phyloP scores from a whole-genome alignment of 2,329 filamentous ascomycete genomes.

The Hypomyces perniciosus region DNA sequence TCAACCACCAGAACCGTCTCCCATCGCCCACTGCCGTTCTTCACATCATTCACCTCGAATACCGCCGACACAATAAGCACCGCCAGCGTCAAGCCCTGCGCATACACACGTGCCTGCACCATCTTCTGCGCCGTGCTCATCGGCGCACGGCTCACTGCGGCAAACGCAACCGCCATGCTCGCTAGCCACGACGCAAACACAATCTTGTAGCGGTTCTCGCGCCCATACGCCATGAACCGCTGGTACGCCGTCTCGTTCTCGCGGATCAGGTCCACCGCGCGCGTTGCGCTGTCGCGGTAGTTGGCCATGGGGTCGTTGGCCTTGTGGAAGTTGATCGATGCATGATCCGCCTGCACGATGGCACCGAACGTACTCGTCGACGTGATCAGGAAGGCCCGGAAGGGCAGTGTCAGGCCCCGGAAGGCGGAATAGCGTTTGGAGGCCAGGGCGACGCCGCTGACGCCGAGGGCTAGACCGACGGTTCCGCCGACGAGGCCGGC shows the following conservation, averaged over 20 bases:
- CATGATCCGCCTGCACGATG: conserved; percentile 82
- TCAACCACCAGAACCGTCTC: conserved; percentile 78
- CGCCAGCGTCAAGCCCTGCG: conserved; percentile 79
- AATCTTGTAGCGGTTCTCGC: conserved; percentile 78
- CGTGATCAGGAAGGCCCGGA: conserved; percentile 84
- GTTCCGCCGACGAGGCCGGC: conserved; percentile 71
- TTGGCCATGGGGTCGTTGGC: conserved; percentile 59
- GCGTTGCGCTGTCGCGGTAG: conserved; percentile 60
- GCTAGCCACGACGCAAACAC: conserved; percentile 78
- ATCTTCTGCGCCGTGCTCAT: conserved; percentile 76
- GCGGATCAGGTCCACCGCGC: conserved; percentile 48
- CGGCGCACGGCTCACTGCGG: conserved; percentile 69
- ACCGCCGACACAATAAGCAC: conserved; percentile 77
- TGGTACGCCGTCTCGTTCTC: conserved; percentile 51
- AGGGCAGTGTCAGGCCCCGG: conserved; percentile 75
- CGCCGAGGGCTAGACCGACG: conserved; percentile 60
- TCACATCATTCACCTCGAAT: conserved; percentile 74
- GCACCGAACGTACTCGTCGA: conserved; percentile 77
- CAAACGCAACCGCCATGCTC: conserved; percentile 69
- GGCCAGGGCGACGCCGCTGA: conserved; percentile 61
- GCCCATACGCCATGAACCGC: conserved; percentile 65
- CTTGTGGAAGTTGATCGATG: conserved; percentile 58
- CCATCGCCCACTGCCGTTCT: conserved; percentile 70
- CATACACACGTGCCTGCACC: conserved; percentile 91
- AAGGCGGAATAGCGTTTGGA: conserved; percentile 70